A percentile compares a stretch with the other conserved stretches of the same genome.
phyloP scores from a whole-genome alignment of 2,329 filamentous ascomycete genomes.

The Exophiala mesophila region DNA sequence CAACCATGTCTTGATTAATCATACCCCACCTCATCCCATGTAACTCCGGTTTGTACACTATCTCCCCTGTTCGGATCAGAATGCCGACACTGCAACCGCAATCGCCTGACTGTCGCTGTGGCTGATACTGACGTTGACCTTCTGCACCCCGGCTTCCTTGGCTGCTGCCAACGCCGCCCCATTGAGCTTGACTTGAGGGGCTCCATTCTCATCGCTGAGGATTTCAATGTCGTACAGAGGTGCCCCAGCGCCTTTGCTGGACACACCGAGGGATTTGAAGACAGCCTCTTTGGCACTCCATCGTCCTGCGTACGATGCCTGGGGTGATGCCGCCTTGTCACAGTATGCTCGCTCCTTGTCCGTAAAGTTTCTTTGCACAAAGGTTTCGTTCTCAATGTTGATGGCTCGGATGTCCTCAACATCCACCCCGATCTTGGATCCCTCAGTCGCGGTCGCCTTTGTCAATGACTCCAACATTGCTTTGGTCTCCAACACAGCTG shows the following conservation, averaged over 20 bases:
- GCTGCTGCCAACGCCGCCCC: constrained; percentile 79
- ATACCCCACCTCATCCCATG: constrained; percentile 1
- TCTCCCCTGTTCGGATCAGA: constrained; percentile 43
- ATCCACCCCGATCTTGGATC: constrained; percentile 86
- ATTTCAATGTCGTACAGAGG: constrained; percentile 95
- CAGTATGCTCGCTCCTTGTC: constrained; percentile 80
- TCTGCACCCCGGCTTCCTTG: constrained; percentile 80
- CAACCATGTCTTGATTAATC: constrained; percentile 1
- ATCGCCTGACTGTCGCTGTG: constrained; percentile 93
- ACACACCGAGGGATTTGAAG: constrained; percentile 91
- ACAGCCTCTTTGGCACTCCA: constrained; percentile 99
- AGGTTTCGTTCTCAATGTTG: constrained; percentile 91
- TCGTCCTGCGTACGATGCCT: constrained; percentile 86
- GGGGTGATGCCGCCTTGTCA: constrained; percentile 68
- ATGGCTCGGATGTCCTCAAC: constrained; percentile 83
- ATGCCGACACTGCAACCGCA: constrained; percentile 81
- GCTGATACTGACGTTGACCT: constrained; percentile 88
- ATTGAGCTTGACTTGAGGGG: constrained; percentile 80
- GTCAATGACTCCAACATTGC: constrained; percentile 75
- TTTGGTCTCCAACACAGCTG: constrained; percentile 59
- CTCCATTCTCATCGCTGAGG: constrained; percentile 70
- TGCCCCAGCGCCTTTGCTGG: constrained; percentile 81
- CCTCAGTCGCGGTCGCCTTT: constrained; percentile 54
- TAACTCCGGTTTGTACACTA: constrained; percentile 5
- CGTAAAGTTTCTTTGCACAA: constrained; percentile 93